phyloP scores from a whole-genome alignment of 306 rosid genomes.

The Castanea crenata region DNA sequence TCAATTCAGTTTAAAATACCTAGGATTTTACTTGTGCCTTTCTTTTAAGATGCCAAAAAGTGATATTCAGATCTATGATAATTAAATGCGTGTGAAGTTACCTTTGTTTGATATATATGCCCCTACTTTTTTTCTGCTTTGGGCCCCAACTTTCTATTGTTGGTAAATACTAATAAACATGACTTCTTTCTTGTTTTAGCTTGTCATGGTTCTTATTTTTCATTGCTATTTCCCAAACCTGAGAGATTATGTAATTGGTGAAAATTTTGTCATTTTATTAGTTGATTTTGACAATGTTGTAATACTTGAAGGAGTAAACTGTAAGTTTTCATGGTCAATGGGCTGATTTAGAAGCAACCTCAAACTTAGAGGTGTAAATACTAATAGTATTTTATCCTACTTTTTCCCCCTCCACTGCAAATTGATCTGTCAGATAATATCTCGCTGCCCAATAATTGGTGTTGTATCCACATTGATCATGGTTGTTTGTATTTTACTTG shows the following conservation, averaged over 20 bases:
- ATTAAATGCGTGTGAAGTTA: background rate
- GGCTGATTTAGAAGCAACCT: no score
- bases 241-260: background rate
- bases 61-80: background rate
- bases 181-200: background rate
- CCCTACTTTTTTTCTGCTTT: background rate
- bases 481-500: background rate
- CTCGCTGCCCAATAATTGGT: background rate
- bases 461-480: background rate
- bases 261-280: background rate
- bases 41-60: background rate
- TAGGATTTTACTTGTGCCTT: background rate
- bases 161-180: background rate
- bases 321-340: no score
- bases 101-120: background rate
- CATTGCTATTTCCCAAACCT: background rate
- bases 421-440: background rate
- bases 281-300: background rate
- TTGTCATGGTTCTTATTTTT: background rate
- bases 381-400: no score
- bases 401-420: background rate
- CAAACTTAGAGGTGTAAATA: no score
- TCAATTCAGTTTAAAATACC: background rate
- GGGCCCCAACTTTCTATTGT: background rate
- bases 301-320: no score